Evolutionary conservation across 2,329 filamentous ascomycete species (phyloP), one percentile per base, ranked within the genome.

Genomic region (Incumbomyces delicatus): DNA sequence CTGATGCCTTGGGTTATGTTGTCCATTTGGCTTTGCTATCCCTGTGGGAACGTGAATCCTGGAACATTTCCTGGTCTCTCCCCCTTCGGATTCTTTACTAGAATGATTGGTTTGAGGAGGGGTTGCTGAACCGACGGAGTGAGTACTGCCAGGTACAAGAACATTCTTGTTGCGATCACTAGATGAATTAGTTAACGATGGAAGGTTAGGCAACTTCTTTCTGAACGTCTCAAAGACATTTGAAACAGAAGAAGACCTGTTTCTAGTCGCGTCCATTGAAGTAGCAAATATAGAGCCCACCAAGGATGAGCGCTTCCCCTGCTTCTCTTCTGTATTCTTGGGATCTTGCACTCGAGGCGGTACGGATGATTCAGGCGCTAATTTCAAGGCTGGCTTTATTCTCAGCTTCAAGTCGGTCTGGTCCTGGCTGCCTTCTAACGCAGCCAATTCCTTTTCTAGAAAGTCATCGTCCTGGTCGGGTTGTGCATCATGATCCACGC

Each of bases 151-250:
- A 8, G 22, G 4, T 27, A 8, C 22, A 27, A 27, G 22, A 27
- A 27, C 8, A 4, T 27, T 8, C 5, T 27, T 27, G 22, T 27
- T 8, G 8, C 22, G 22, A 27, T 27, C 22, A 27, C 22, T 27
- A 27, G 22, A 27, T 27, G 22, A 8, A 27, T 4, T 27, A 11
- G 60, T 52, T 40, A 64, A 46, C 1, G 59, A 60, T 1, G 56
- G 56, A 37, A 66, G 49, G 36, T 65, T 62, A 2, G 65, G 63
- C 8, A 67, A 44, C 41, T 66, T 60, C 48, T 59, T 66, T 46
- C 59, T 66, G 37, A 66, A 29, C 13, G 20, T 40, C 3, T 40
- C 38, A 27, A 49, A n/a, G 31, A 49, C 35, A 30, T 27, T 46
- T 17, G 45, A 43, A 16, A 38, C 33, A 13, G 45, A 47, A 14